Evolutionary conservation across 106 monocot species (phyloP), one percentile per base, ranked within the genome.

Genomic region (Triglochin maritima): DNA sequence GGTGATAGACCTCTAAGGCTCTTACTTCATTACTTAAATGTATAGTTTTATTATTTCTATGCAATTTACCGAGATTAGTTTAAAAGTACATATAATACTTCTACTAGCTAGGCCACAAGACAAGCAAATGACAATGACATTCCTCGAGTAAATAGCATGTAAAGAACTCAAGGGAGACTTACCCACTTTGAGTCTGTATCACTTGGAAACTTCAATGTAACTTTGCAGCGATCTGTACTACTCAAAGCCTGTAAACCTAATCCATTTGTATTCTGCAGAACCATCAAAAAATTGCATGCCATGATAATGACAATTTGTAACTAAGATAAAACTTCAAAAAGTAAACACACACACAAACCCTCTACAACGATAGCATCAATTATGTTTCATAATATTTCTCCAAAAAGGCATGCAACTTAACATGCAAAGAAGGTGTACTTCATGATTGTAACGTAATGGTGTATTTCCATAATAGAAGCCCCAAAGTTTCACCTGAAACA

Each of bases 251-350:
- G 61, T 51, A 94, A 73, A 4, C 94, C 94, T 68, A 94, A 68
- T 51, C 94, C 94, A 78, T 94, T 94, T 77, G 89, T 80, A 63
- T 85, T 85, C 94, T 94, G 84, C 74, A 80, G n/a, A 42, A 50
- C 29, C 4, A 73, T 47, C 1, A 55, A 46, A 57, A 9, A 13
- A 45, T 6, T 56, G 15, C 50, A 14, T 55, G 29, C 14, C 6
- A 56, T 2, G 42, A 50, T 52, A 29, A 1, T 29, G 29, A 29
- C 0, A 29, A 29, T 29, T 29, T 29, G 29, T 29, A 29, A 29
- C 29, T 29, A 29, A 29, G 29, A 29, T 29, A 29, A 29, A 29
- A 29, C 29, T 1, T 29, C 29, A 29, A 29, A 29, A 29, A 29
- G 29, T 29, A 29, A 29, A 29, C 29, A 29, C 29, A 29, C 29